A percentile compares a stretch with the other conserved stretches of the same genome.
Evolutionary conservation across 2,329 filamentous ascomycete species (phyloP).

Genomic region (Dothidotthia symphoricarpi): DNA sequence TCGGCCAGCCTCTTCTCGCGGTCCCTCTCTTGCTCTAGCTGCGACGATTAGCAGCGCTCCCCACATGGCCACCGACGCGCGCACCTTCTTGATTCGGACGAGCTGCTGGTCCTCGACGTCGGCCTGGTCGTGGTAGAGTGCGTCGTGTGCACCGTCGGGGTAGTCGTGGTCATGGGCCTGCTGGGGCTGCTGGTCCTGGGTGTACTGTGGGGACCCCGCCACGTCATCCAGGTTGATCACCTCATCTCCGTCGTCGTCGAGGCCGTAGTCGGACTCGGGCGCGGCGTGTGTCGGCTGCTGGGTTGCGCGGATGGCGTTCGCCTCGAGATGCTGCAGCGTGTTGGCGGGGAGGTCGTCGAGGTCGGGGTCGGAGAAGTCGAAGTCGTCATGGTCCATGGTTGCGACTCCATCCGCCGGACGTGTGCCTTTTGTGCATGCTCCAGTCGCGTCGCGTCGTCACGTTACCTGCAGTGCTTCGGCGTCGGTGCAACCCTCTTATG

Average conservation of each 20-base stretch:
- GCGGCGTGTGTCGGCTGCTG: conserved; percentile 24
- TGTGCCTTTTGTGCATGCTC: no score
- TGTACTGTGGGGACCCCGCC: conserved; percentile 6
- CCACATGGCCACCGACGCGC: background rate
- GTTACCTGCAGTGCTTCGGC: no score
- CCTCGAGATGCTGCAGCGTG: conserved; percentile 48
- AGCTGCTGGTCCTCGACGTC: conserved; percentile 37
- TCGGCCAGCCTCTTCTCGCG: conserved; percentile 22
- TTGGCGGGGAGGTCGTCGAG: conserved; percentile 48
- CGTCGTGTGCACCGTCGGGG: background rate
- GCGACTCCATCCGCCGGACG: no score
- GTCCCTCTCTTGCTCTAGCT: conserved; percentile 47
- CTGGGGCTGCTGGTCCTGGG: conserved; percentile 6
- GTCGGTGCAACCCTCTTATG: no score
- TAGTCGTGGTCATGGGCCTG: conserved; percentile 2
- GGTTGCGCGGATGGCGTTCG: conserved; percentile 45
- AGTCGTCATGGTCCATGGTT: conserved; percentile 43
- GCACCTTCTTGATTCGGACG: conserved; percentile 45
- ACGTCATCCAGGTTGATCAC: conserved; percentile 39
- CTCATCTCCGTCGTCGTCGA: conserved; percentile 46
- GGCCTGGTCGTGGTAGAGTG: conserved; percentile 6
- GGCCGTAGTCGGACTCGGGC: conserved; percentile 43
- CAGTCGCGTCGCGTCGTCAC: background rate
- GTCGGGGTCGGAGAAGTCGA: conserved; percentile 47
- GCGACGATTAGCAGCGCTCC: conserved; percentile 18